Base-by-base conservation (phyloP, 768 basidiomycete species). In the Guyanaporus albipodus region DNA sequence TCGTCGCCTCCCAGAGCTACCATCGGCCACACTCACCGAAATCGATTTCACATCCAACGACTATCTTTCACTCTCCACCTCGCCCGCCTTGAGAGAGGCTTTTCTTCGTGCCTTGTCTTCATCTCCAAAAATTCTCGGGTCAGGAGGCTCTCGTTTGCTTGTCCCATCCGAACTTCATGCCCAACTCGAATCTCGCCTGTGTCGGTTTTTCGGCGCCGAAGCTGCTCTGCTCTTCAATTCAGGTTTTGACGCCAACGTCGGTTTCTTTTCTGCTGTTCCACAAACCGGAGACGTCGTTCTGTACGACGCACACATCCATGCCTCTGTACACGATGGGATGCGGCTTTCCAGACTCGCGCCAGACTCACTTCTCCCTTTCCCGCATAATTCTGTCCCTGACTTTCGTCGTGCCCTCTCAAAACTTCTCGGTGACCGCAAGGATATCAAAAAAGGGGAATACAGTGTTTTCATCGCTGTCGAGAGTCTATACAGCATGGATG, bases 401-500 rank as follows among this genome's bases (percentile, higher is more conserved):
- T 61, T 96, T 7, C 68, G 73, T 19, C 48, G 49, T 3, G 60
- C 77, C 0, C 58, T 95, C 4, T 37, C 48, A 2, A 57, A 57
- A 12, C 67, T 87, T 34, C 48, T 70, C 15, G 44, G 60, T 3
- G 69, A 71, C 37, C 61, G 66, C n/a, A 59, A 63, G 0, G 67
- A 59, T 29, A 56, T 82, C 14, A 55, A 53, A 44, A 49, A 54
- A 0, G 80, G 79, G 0, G 62, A 67, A 22, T 52, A 53, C 28
- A 83, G 71, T 55, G 67, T 89, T 4, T 96, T 94, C 59, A 65
- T 98, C 11, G 83, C 90, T 0, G 83, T 96, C 7, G 95, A 98
- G 73, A 85, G 82, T 29, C 66, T 97, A 36, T 97, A 97, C 56
- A 89, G 85, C 46, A 98, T 98, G 95, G 95, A 98, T 55, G 95